These are phyloP conservation scores for Aspergillus sojae DNA, from an alignment of 2,329 filamentous ascomycete species.

Conservation along the genomic window DNA sequence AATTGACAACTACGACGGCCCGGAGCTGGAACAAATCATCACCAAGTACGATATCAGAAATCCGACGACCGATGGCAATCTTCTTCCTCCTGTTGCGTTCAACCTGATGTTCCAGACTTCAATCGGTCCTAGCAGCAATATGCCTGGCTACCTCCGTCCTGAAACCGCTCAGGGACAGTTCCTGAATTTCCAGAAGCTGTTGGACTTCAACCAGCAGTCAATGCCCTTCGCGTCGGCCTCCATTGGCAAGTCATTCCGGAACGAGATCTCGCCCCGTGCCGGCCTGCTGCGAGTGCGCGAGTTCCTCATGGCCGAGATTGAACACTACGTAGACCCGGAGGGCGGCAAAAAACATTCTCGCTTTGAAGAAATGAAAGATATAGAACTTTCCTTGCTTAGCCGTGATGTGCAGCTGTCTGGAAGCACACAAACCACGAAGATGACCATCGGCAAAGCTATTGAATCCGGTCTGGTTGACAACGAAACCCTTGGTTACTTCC, in stretches of 20 bases:
- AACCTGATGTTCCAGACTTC: conserved; percentile 99
- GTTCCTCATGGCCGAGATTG: conserved; percentile 98
- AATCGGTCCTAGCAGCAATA: conserved; percentile 89
- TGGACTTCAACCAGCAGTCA: conserved; percentile 91
- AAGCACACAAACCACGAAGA: conserved; percentile 72
- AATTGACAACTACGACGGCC: conserved; percentile 93
- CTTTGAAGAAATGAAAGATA: conserved; percentile 80
- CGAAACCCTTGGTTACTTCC: conserved; percentile 96
- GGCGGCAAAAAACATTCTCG: conserved; percentile 92
- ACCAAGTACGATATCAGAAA: conserved; percentile 89
- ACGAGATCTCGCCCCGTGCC: conserved; percentile 92
- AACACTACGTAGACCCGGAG: conserved; percentile 95
- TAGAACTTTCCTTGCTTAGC: conserved; percentile 82
- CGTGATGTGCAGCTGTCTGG: conserved; percentile 83
- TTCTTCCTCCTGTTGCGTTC: conserved; percentile 83
- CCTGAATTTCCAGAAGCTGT: conserved; percentile 91
- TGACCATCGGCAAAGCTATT: conserved; percentile 86
- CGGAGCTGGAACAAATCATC: conserved; percentile 84
- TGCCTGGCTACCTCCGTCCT: conserved; percentile 82
- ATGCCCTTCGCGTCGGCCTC: conserved; percentile 98
- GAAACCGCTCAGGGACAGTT: conserved; percentile 99
- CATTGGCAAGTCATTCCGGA: conserved; percentile 96
- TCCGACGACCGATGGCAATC: conserved; percentile 74
- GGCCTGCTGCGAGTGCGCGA: conserved; percentile 93
- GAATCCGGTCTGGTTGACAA: conserved; percentile 84